A percentile compares a stretch with the other conserved stretches of the same genome.
phyloP scores from a whole-genome alignment of 306 rosid genomes.

The Comarum palustre region DNA sequence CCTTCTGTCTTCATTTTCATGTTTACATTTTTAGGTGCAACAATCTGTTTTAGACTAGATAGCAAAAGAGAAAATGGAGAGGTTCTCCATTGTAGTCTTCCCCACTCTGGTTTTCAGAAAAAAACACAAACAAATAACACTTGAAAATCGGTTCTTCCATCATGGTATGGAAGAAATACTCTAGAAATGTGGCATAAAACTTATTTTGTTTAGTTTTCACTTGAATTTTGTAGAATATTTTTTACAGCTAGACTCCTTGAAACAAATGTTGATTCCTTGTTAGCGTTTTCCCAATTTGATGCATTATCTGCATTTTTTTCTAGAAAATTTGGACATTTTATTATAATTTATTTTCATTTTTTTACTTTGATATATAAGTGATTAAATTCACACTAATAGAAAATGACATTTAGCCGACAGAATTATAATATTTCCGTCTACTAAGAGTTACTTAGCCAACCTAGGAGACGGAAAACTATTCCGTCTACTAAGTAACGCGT shows the following conservation, averaged over 20 bases:
- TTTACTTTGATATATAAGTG: neutral
- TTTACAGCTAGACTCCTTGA: neutral
- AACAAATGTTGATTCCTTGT: neutral
- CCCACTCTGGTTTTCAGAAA: neutral
- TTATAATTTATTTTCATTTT: neutral
- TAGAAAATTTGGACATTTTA: neutral
- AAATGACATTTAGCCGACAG: too few relatives aligned
- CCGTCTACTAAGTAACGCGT: too few relatives aligned
- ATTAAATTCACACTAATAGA: neutral
- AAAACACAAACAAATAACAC: neutral
- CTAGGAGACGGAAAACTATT: too few relatives aligned
- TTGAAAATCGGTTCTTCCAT: neutral
- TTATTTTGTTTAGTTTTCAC: neutral
- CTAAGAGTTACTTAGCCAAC: too few relatives aligned
- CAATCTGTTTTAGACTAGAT: constrained; percentile 29
- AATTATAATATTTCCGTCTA: too few relatives aligned
- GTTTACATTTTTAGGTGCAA: constrained; percentile 19
- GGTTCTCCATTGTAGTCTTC: neutral
- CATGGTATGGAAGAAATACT: neutral
- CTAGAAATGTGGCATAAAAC: neutral
- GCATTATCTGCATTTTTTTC: neutral
- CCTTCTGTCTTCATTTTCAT: constrained; percentile 20
- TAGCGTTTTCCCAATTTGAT: constrained; percentile 3
- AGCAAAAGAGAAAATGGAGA: neutral
- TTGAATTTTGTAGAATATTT: neutral